Evolutionary conservation across 2,329 filamentous ascomycete genomes (phyloP).

Genomic region (Fusarium sp.): DNA sequence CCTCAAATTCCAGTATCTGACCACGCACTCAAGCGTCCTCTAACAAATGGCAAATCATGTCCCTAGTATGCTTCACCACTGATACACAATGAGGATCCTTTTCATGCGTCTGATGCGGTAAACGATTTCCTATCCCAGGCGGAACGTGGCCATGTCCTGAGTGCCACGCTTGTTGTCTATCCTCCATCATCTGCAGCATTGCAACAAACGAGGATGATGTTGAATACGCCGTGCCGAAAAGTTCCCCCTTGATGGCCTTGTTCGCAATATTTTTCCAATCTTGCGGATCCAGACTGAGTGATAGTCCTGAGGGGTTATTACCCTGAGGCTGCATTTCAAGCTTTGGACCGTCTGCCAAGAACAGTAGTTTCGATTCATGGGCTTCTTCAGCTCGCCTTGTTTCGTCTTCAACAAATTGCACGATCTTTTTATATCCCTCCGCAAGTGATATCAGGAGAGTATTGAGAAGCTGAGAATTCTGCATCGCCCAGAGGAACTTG

Average conservation of each 20-base stretch:
- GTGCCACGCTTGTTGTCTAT: constrained; percentile 45
- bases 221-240: constrained; percentile 29
- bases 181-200: constrained; percentile 45
- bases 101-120: constrained; percentile 27
- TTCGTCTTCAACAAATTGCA: constrained; percentile 41
- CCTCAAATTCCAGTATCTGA: background rate
- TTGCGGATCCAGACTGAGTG: constrained; percentile 31
- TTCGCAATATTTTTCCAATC: constrained; percentile 43
- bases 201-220: constrained; percentile 11
- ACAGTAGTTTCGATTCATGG: constrained; percentile 34
- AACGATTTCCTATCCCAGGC: constrained; percentile 9
- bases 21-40: constrained; percentile 19
- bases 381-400: constrained; percentile 31
- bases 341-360: constrained; percentile 27
- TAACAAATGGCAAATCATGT: constrained; percentile 29
- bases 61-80: constrained; percentile 45
- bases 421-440: constrained; percentile 45
- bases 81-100: constrained; percentile 46
- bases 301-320: constrained; percentile 6
- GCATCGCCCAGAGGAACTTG: constrained; percentile 48
- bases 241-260: constrained; percentile 37
- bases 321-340: background rate
- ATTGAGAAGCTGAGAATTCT: constrained; percentile 46
- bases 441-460: constrained; percentile 45
- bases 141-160: constrained; percentile 31